These are phyloP conservation scores for Microdochium nivale DNA, from an alignment of 2,329 filamentous ascomycete genomes.

Conservation along the genomic window DNA sequence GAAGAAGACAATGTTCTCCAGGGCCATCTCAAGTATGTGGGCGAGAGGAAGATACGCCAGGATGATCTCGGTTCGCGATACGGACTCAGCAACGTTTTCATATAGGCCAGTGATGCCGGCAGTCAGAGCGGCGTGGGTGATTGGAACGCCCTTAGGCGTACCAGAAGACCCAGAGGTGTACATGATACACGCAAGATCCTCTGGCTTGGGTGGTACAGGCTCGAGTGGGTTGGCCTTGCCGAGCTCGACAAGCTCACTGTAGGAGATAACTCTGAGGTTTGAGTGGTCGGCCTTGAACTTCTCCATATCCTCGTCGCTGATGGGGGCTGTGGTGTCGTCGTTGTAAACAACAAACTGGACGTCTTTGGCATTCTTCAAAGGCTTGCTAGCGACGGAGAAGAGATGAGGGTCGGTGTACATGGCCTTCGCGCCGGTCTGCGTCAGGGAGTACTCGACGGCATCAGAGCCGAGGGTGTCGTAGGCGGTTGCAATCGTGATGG, in stretches of 20 bases:
- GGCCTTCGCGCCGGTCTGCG: constrained; percentile 69
- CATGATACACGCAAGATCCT: constrained; percentile 78
- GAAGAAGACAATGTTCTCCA: constrained; percentile 84
- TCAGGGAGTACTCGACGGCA: constrained; percentile 77
- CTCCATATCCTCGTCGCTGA: constrained; percentile 44
- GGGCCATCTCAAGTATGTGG: constrained; percentile 93
- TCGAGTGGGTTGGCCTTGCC: constrained; percentile 62
- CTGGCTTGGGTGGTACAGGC: constrained; percentile 60
- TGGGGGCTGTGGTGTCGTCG: constrained; percentile 38
- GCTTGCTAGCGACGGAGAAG: constrained; percentile 47
- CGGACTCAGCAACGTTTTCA: constrained; percentile 66
- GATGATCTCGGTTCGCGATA: constrained; percentile 69
- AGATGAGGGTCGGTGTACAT: constrained; percentile 86
- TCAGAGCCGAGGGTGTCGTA: constrained; percentile 87
- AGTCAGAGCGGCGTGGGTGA: constrained; percentile 72
- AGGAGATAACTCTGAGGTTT: constrained; percentile 42
- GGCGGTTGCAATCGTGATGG: constrained; percentile 84
- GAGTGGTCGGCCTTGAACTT: constrained; percentile 48
- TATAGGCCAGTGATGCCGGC: constrained; percentile 79
- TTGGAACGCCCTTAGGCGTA: constrained; percentile 77
- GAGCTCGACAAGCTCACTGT: constrained; percentile 44
- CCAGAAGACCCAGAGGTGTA: constrained; percentile 88
- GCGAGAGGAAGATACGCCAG: constrained; percentile 90
- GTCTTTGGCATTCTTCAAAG: constrained; percentile 46
- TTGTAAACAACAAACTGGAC: constrained; percentile 58